Conservation (phyloP, 768 basidiomycete genomes). For the Boletellus emodensis region DNA sequence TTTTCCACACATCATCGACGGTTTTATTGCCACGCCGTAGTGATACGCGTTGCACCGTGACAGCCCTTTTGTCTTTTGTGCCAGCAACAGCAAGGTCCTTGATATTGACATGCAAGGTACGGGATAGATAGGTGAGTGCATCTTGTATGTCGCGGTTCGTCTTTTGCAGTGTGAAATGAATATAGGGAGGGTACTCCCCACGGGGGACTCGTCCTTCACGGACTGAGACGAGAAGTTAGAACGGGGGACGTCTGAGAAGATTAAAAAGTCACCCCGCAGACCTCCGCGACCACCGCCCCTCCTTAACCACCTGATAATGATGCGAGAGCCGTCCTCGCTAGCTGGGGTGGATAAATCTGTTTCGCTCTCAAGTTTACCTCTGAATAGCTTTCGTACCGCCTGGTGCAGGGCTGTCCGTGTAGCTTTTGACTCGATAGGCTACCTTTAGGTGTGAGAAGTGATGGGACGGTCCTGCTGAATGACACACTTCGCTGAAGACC, state of each 20-base stretch:
- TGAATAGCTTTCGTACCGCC: slow-evolving; percentile 73
- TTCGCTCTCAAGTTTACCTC: slow-evolving; percentile 80
- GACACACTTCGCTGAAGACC: slow-evolving; percentile 77
- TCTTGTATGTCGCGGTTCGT: slow-evolving; percentile 98
- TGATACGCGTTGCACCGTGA: slow-evolving; percentile 90
- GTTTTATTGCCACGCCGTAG: slow-evolving; percentile 72
- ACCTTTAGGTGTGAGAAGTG: slow-evolving; percentile 13
- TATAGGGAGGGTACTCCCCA: slow-evolving; percentile 76
- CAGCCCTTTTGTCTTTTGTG: slow-evolving; percentile 97
- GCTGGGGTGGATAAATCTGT: slow-evolving; percentile 52
- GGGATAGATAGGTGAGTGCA: slow-evolving; percentile 75
- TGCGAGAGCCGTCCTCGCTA: slow-evolving; percentile 66
- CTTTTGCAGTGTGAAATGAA: slow-evolving; percentile 96
- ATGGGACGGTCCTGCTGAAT: slow-evolving; percentile 13
- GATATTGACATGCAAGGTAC: slow-evolving; percentile 66
- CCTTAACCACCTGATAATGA: slow-evolving; percentile 76
- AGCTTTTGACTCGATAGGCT: slow-evolving; percentile 84
- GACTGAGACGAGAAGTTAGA: slow-evolving; percentile 10
- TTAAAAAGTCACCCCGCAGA: slow-evolving; percentile 28
- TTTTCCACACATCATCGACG: slow-evolving; percentile 81
- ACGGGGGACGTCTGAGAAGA: background rate
- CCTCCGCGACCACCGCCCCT: slow-evolving; percentile 46
- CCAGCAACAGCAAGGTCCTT: slow-evolving; percentile 90
- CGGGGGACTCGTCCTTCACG: slow-evolving; percentile 47
- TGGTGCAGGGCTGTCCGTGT: slow-evolving; percentile 81